A percentile compares a stretch with the other conserved stretches of the same genome.
Conservation (phyloP, 331 rosid genomes). For the Telfairia occidentalis region DNA sequence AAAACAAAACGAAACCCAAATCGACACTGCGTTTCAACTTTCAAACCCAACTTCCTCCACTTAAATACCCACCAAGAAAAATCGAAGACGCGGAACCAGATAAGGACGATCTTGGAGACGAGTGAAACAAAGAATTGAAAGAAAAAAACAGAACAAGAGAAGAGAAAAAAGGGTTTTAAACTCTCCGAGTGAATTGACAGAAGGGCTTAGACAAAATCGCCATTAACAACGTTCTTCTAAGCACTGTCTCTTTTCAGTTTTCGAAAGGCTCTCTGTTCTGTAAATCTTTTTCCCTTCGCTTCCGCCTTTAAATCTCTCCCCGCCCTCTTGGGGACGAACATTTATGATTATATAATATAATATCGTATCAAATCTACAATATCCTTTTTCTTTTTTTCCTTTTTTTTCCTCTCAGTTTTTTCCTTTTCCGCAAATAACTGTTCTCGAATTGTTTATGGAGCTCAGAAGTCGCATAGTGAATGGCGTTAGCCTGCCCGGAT, state of each 20-base stretch:
- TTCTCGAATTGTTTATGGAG: not conserved
- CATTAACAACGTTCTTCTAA: slow-evolving; percentile 31
- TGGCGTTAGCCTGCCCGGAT: not conserved
- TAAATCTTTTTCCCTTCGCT: not conserved
- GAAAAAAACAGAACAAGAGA: too few relatives aligned
- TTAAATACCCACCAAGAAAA: not conserved
- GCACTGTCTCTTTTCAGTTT: not conserved
- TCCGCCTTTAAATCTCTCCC: not conserved
- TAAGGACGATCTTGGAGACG: slow-evolving; percentile 4
- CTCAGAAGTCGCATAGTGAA: not conserved
- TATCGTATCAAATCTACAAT: not conserved
- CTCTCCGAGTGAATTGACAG: slow-evolving; percentile 21
- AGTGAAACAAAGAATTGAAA: slow-evolving; percentile 11
- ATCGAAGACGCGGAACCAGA: not conserved
- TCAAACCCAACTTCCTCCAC: not conserved
- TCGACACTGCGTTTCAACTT: not conserved
- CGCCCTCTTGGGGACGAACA: not conserved
- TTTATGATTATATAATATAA: slow-evolving; percentile 6
- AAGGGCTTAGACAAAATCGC: slow-evolving; percentile 43
- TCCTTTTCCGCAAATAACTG: not conserved
- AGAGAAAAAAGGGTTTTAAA: slow-evolving; percentile 11
- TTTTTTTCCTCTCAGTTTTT: not conserved
- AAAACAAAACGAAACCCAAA: not conserved
- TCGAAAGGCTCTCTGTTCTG: not conserved
- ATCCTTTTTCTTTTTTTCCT: not conserved